phyloP scores from a whole-genome alignment of 208 protist species.

The Leishmania braziliensis region DNA sequence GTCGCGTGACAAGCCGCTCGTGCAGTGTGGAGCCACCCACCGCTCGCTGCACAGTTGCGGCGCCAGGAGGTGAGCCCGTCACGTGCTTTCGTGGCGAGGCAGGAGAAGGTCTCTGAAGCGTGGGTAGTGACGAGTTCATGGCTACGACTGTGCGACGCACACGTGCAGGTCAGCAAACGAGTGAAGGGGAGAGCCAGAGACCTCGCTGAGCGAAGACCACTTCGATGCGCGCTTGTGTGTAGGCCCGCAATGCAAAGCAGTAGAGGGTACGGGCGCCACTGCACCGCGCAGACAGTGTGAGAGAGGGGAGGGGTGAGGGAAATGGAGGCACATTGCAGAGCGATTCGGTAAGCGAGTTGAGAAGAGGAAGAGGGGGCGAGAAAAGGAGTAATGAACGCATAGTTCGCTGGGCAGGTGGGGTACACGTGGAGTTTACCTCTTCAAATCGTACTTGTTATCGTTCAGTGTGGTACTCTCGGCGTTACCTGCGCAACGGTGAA shows the following conservation, averaged over 20 bases:
- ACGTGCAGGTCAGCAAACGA: neutral
- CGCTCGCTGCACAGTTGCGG: neutral
- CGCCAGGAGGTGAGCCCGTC: neutral
- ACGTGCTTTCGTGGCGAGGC: neutral
- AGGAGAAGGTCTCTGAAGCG: neutral
- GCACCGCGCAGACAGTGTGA: neutral
- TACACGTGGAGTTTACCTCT: neutral
- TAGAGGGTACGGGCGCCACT: neutral
- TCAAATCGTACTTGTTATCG: neutral
- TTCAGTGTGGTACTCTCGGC: neutral
- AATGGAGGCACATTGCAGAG: neutral
- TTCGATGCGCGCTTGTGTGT: neutral
- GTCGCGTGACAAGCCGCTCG: conserved; percentile 44
- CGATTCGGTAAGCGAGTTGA: too few relatives aligned
- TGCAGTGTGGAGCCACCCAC: conserved; percentile 15
- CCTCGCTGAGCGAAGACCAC: neutral
- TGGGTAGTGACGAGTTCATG: neutral
- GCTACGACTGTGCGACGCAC: neutral
- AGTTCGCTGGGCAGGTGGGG: neutral
- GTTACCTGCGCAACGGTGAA: neutral
- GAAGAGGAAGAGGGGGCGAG: neutral
- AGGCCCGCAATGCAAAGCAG: neutral
- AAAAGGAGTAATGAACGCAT: neutral
- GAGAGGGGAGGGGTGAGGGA: neutral
- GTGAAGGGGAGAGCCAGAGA: neutral